A percentile compares a stretch with the other conserved stretches of the same genome.
Conservation (phyloP, 2,329 filamentous ascomycete genomes). For the Monilinia laxa region DNA sequence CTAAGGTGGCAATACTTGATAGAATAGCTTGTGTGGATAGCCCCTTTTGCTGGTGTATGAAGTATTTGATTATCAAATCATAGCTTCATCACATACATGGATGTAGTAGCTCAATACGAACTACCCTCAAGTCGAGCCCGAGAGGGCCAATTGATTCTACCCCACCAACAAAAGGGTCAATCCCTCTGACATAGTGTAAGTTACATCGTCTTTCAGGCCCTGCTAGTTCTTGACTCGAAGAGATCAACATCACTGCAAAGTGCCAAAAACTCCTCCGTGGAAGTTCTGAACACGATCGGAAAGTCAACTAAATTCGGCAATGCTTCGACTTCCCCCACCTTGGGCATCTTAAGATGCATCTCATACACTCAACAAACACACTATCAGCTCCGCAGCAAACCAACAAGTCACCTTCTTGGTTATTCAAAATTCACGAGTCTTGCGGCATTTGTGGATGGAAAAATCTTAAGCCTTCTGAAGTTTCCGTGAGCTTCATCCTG, state of each 20-base stretch:
- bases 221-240: background rate
- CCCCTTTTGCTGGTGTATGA: background rate
- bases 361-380: background rate
- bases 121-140: background rate
- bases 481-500: background rate
- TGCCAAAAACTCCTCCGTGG: background rate
- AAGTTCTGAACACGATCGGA: background rate
- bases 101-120: background rate
- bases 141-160: background rate
- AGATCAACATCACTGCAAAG: background rate
- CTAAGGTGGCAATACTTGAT: background rate
- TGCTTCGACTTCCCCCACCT: conserved; percentile 1
- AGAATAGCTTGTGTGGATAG: background rate
- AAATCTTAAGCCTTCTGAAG: background rate
- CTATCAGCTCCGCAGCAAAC: background rate
- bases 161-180: background rate
- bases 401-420: background rate
- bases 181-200: background rate
- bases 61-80: conserved; percentile 1
- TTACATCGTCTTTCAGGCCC: background rate
- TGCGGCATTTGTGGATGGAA: background rate
- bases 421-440: background rate
- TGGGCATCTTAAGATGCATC: conserved; percentile 5
- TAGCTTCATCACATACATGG: conserved; percentile 13
- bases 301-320: background rate